Percentiles rank a stretch among this genome's conserved stretches.
These are phyloP conservation scores for Lyophyllum semitale DNA, from an alignment of 768 basidiomycete genomes.

Conservation along the genomic window DNA sequence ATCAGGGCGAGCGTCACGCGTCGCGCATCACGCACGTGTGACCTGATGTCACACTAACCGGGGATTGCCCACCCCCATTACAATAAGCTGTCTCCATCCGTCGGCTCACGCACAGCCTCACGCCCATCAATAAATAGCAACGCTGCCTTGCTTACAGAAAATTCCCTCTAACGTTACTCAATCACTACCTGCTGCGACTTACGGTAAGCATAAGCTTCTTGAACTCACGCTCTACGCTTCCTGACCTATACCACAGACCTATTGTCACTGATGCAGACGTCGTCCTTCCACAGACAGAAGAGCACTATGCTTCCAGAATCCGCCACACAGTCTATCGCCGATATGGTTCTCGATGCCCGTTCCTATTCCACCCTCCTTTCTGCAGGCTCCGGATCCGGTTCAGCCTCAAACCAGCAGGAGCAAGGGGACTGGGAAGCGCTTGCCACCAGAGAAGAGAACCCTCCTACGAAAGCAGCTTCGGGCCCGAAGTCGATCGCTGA, in stretches of 20 bases:
- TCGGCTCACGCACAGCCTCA: no score
- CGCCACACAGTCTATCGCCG: slow-evolving; percentile 19
- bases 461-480: background rate
- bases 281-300: background rate
- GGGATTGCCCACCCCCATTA: no score
- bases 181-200: no score
- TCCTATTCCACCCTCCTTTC: slow-evolving; percentile 7
- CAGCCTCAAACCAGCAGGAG: background rate
- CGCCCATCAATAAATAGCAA: no score
- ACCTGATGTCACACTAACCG: no score
- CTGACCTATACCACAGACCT: background rate
- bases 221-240: no score
- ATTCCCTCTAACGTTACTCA: no score
- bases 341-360: slow-evolving; percentile 14
- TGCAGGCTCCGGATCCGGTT: background rate
- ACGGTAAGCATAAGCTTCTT: no score
- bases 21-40: no score
- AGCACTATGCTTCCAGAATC: background rate
- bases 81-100: no score
- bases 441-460: background rate
- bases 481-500: slow-evolving; percentile 16
- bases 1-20: no score
- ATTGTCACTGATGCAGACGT: background rate
- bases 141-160: no score
- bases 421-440: background rate